These are phyloP conservation scores for Cyberlindnera mississippiensis DNA, from an alignment of 805 yeast species.

Conservation along the genomic window DNA sequence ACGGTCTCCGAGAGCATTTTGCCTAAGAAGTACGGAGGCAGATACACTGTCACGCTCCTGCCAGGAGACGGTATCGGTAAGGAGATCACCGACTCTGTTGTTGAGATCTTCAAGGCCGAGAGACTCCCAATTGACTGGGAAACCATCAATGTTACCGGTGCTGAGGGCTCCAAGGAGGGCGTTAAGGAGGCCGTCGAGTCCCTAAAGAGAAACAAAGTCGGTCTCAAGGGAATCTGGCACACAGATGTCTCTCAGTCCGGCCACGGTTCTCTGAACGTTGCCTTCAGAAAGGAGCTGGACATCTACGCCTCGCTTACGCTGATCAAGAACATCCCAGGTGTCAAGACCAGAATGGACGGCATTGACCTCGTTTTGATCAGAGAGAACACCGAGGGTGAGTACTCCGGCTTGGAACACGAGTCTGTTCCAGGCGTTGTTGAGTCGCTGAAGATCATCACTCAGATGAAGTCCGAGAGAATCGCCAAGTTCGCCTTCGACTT, in stretches of 20 bases:
- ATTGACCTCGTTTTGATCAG: slow-evolving; percentile 93
- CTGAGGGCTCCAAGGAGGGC: slow-evolving; percentile 49
- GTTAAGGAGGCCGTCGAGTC: slow-evolving; percentile 86
- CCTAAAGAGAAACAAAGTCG: slow-evolving; percentile 92
- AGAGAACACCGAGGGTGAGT: slow-evolving; percentile 99
- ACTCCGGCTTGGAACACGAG: slow-evolving; percentile 97
- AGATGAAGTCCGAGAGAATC: slow-evolving; percentile 92
- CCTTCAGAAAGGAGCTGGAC: slow-evolving; percentile 93
- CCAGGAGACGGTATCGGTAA: slow-evolving; percentile 99
- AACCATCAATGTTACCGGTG: slow-evolving; percentile 63
- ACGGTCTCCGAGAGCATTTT: slow-evolving; percentile 55
- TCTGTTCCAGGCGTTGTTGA: slow-evolving; percentile 98
- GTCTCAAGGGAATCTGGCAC: slow-evolving; percentile 92
- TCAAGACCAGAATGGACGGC: slow-evolving; percentile 80
- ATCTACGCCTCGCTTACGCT: slow-evolving; percentile 93
- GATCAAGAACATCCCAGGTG: slow-evolving; percentile 92
- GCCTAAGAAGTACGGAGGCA: slow-evolving; percentile 93
- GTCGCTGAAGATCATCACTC: slow-evolving; percentile 91
- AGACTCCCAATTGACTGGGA: slow-evolving; percentile 95
- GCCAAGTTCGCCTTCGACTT: slow-evolving; percentile 97
- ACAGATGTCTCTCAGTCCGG: slow-evolving; percentile 81
- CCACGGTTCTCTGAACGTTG: slow-evolving; percentile 87
- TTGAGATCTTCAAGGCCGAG: slow-evolving; percentile 81
- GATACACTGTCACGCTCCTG: slow-evolving; percentile 87
- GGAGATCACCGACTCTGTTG: slow-evolving; percentile 91